Conservation (phyloP, 768 basidiomycete species). For the Kwoniella mangroviensis region DNA sequence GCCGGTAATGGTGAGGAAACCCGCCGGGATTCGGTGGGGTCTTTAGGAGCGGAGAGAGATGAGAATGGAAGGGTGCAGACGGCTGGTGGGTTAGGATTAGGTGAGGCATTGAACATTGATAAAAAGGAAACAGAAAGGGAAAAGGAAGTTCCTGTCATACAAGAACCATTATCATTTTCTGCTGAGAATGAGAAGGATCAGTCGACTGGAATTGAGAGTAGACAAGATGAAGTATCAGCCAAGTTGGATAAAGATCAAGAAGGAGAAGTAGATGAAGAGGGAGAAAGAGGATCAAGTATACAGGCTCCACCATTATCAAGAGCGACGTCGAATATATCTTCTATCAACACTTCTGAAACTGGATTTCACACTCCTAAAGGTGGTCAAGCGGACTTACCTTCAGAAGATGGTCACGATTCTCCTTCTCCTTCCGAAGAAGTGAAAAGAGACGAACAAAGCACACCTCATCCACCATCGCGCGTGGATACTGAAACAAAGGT, state of each 20-base stretch:
- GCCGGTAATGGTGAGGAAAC: constrained; percentile 22
- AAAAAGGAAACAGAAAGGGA: constrained; percentile 16
- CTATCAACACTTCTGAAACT: constrained; percentile 32
- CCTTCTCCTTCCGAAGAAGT: too few relatives aligned
- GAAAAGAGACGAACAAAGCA: constrained; percentile 8
- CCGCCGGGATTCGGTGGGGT: constrained; percentile 19
- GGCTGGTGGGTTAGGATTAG: constrained; percentile 14
- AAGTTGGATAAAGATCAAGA: neutral
- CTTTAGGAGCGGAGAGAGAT: constrained; percentile 30
- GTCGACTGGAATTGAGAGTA: neutral
- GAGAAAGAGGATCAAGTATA: neutral
- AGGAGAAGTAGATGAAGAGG: neutral
- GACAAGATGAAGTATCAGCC: neutral
- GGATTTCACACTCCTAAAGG: constrained; percentile 45
- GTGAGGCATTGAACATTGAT: constrained; percentile 18
- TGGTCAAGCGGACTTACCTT: constrained; percentile 24
- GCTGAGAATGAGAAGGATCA: neutral
- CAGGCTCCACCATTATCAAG: constrained; percentile 8
- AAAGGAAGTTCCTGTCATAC: constrained; percentile 25
- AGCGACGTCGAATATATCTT: constrained; percentile 14
- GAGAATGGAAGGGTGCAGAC: neutral
- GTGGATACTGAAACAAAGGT: neutral
- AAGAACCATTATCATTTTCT: constrained; percentile 3
- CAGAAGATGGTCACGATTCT: constrained; percentile 16
- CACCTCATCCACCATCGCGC: constrained; percentile 7